phyloP scores from a whole-genome alignment of 2,329 filamentous ascomycete genomes.

The Colletotrichum horii region DNA sequence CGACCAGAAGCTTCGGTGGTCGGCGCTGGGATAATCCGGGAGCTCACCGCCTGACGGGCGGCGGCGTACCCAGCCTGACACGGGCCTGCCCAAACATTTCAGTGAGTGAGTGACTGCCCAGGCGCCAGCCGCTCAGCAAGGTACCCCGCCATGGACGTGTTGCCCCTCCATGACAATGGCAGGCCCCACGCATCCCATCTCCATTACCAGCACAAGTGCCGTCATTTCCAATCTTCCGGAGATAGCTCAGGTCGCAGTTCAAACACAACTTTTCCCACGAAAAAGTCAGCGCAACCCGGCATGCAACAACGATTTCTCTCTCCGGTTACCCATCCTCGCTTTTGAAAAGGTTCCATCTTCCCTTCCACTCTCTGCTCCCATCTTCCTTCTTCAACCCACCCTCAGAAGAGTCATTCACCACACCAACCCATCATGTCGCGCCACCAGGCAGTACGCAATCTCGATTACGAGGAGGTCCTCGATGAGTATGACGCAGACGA shows the following conservation, averaged over 20 bases:
- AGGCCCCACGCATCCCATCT: conserved; percentile 12
- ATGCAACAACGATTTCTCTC: background rate
- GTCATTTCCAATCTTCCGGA: conserved; percentile 11
- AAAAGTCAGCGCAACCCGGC: background rate
- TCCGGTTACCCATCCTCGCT: background rate
- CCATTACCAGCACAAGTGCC: conserved; percentile 16
- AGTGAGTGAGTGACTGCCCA: background rate
- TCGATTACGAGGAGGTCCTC: conserved; percentile 54
- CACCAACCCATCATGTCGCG: conserved; percentile 46
- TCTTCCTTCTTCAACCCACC: background rate
- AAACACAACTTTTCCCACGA: background rate
- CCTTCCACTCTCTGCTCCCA: background rate
- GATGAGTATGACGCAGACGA: conserved; percentile 53
- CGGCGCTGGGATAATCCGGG: conserved; percentile 19
- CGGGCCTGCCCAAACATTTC: background rate
- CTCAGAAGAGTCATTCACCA: background rate
- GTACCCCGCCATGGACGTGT: conserved; percentile 19
- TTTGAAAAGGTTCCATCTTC: background rate
- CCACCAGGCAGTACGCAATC: conserved; percentile 51
- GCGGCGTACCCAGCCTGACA: background rate
- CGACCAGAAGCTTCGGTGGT: conserved; percentile 19
- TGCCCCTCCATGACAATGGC: conserved; percentile 21
- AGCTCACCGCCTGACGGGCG: conserved; percentile 13
- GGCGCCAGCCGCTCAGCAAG: background rate
- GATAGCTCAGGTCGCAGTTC: background rate